These are phyloP conservation scores for Obelidium mucronatum DNA, from an alignment of 192 early-diverging fungal genomes.

Conservation along the genomic window DNA sequence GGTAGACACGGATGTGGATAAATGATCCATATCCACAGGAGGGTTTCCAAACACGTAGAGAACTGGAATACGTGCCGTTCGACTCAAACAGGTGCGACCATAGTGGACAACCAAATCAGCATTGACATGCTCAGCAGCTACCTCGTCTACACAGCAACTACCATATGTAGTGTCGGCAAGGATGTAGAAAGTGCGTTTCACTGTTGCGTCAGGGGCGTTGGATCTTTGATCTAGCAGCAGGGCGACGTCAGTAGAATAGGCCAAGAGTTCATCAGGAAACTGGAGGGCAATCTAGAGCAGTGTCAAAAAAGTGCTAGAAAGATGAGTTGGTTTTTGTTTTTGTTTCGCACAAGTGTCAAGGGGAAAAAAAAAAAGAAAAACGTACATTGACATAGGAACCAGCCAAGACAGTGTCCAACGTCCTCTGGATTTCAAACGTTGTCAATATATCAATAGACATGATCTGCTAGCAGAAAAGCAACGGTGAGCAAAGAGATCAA, in stretches of 20 bases:
- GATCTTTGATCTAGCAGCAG: slow-evolving; percentile 24
- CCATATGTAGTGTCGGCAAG: slow-evolving; percentile 97
- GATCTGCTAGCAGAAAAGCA: not conserved
- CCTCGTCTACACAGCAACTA: slow-evolving; percentile 97
- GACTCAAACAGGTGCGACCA: slow-evolving; percentile 89
- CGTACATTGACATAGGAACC: not conserved
- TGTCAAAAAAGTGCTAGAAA: not conserved
- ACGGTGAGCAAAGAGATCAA: too few relatives aligned
- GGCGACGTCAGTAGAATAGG: slow-evolving; percentile 71
- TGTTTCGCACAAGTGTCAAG: not conserved
- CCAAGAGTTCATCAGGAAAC: slow-evolving; percentile 91
- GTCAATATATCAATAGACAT: not conserved
- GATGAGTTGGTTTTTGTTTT: slow-evolving; percentile 1
- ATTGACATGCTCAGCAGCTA: slow-evolving; percentile 88
- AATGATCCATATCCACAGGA: slow-evolving; percentile 69
- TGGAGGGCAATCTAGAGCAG: slow-evolving; percentile 71
- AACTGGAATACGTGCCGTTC: slow-evolving; percentile 83
- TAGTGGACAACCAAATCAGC: slow-evolving; percentile 95
- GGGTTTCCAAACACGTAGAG: slow-evolving; percentile 86
- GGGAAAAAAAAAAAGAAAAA: not conserved
- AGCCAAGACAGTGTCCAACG: not conserved
- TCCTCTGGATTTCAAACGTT: slow-evolving; percentile 2
- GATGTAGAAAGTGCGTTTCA: slow-evolving; percentile 65
- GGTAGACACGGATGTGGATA: slow-evolving; percentile 42
- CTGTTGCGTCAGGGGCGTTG: not conserved